Conservation (phyloP, 2,329 filamentous ascomycete species). For the Cephalotrichum gorgonifer region DNA sequence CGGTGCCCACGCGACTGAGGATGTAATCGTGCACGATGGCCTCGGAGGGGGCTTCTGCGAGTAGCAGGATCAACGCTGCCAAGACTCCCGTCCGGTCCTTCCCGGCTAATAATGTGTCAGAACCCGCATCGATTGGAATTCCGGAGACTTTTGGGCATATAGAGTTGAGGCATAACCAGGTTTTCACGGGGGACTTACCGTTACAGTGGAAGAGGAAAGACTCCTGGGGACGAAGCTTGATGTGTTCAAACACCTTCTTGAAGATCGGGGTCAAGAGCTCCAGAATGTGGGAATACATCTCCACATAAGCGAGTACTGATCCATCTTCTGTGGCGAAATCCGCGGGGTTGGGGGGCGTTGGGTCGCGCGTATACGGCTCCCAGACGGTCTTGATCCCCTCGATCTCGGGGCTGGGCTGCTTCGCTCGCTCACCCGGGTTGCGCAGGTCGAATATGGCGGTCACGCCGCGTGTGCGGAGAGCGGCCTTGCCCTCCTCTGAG, state of each 20-base stretch:
- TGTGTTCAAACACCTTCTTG: not conserved
- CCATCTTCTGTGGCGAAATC: not conserved
- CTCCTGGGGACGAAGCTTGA: not conserved
- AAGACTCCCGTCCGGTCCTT: not conserved
- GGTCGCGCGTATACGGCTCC: not conserved
- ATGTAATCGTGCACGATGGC: not conserved
- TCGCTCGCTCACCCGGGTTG: not conserved
- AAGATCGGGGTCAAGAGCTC: not conserved
- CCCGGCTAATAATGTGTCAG: too few relatives aligned
- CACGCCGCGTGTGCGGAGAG: constrained; percentile 47
- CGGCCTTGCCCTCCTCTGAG: constrained; percentile 39
- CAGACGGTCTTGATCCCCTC: not conserved
- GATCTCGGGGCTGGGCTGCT: not conserved
- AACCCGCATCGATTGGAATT: too few relatives aligned
- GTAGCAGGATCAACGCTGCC: not conserved
- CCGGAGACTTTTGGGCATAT: too few relatives aligned
- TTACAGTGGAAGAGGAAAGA: not conserved
- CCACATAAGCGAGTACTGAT: not conserved
- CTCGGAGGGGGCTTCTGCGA: not conserved
- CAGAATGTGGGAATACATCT: not conserved
- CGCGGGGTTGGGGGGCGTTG: not conserved
- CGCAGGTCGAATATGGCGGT: constrained; percentile 59
- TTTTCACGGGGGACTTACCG: not conserved
- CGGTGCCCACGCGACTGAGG: not conserved
- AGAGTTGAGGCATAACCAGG: too few relatives aligned